Percentiles rank a stretch among this genome's conserved stretches.
Evolutionary conservation across 257 asterid species (phyloP).

Genomic region (Nicotiana tabacum): DNA sequence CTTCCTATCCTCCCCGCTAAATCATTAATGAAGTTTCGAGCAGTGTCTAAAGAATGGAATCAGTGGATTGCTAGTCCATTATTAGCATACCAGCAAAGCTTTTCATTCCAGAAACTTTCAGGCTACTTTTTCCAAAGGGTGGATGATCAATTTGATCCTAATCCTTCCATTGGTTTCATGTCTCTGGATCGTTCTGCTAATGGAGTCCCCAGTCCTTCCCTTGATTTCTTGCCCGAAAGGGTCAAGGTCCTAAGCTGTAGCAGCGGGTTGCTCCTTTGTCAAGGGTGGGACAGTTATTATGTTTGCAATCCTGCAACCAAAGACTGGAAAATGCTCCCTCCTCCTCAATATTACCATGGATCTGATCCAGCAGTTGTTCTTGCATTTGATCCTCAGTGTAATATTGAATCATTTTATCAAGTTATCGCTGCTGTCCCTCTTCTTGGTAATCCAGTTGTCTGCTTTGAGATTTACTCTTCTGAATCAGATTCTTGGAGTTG

Average conservation of each 20-base stretch:
- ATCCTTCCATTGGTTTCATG: too few relatives aligned
- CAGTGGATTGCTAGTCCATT: conserved; percentile 35
- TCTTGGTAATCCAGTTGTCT: conserved; percentile 12
- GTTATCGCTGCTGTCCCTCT: conserved; percentile 26
- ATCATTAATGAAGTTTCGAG: conserved; percentile 24
- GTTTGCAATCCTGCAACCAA: conserved; percentile 44
- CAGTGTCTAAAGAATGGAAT: conserved; percentile 48
- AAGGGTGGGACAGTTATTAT: conserved; percentile 16
- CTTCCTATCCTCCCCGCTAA: conserved; percentile 59
- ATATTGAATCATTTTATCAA: conserved; percentile 27
- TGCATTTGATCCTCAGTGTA: conserved; percentile 35
- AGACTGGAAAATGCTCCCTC: conserved; percentile 29
- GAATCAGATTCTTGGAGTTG: conserved; percentile 22
- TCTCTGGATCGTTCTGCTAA: conserved; percentile 16
- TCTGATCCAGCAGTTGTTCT: conserved; percentile 27
- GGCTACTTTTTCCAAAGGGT: conserved; percentile 32
- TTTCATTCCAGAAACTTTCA: conserved; percentile 27
- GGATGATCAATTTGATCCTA: neutral
- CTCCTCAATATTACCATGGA: conserved; percentile 24
- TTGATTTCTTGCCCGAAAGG: conserved; percentile 21
- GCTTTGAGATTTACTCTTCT: conserved; percentile 42
- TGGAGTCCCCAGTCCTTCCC: conserved; percentile 34
- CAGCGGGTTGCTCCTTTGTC: conserved; percentile 40
- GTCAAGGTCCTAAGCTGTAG: conserved; percentile 24
- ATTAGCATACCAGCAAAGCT: conserved; percentile 35